Base-by-base conservation (phyloP, 768 basidiomycete species). In the Mycena albidolilacea region DNA sequence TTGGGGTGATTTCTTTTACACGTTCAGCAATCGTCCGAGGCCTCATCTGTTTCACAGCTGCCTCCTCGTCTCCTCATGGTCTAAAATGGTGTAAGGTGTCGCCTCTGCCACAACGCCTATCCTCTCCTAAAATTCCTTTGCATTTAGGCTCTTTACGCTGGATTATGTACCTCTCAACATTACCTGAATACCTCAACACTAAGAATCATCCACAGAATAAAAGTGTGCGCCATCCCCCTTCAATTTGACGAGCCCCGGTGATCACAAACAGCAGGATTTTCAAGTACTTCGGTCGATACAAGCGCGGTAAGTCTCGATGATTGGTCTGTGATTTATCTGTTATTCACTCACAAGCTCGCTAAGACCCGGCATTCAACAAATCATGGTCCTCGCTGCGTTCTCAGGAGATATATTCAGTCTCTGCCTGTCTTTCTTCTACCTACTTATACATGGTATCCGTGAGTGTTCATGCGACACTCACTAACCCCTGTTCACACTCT, bases 391-490 rank as follows among this genome's bases (percentile, higher is more conserved):
- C n/a, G 8, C 30, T 10, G 64, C 64, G 23, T 39, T 66, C 52
- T 37, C 54, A 38, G 30, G 52, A 21, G 64, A 66, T 46, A 35
- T 57, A 23, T n/a, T 46, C 64, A 11, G 64, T 66, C 21, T 54
- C 57, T 37, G 54, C 64, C 15, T 66, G 54, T 30, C 17, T 66
- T 10, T 55, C 54, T 21, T 37, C 54, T 23, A 41, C n/a, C 39
- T 66, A 65, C 52, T 54, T 65, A 50, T 65, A 65, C 64, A 19
- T 41, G 64, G 64, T 65, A 15, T 38, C 64, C 19, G 48, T 52
- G 64, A 21, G 64, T 65, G 23, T 21, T 38, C 50, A 39, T 48
- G 46, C 46, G 3, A 30, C 30, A 30, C 30, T 30, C 30, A 30
- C 30, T 30, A 30, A 30, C 3, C 30, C 30, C 30, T 30, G 30